Base-by-base conservation (phyloP, 2,329 filamentous ascomycete species). In the Helotiales sp. region DNA sequence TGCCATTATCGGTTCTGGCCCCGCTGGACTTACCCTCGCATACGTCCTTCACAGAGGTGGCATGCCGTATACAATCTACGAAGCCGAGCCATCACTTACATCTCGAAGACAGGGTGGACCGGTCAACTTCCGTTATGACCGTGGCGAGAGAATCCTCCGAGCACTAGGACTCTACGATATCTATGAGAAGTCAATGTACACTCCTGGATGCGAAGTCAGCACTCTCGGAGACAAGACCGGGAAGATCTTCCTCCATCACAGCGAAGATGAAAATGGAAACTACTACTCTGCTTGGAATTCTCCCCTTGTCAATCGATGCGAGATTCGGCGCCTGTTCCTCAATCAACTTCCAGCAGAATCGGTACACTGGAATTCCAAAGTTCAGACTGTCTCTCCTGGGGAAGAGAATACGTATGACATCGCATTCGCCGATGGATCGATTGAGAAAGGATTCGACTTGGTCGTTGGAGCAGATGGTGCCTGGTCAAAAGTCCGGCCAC, bases 391-490 rank as follows among this genome's bases (percentile, higher is more conserved):
- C n/a, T 47, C 61, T 13, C n/a, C 59, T 30, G 66, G 60, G 4
- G 20, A 67, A 28, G 24, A 47, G 47, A n/a, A 60, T 52, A 64
- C 67, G 34, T 70, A 68, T 22, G 67, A 72, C 43, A n/a, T 71
- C n/a, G 37, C 64, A 13, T 70, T 72, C 45, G 24, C 45, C 2
- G 67, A 71, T 24, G 59, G 45, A 3, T 49, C 37, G n/a, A 45
- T 65, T 7, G 68, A 62, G 49, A 50, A 58, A 24, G 67, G 64
- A 0, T 80, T 78, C 60, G 80, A 82, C 63, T 67, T 81, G 1
- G 77, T 80, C 6, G 74, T 81, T 34, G 80, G 81, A 10, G 79
- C 79, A 0, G 79, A 80, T 71, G 81, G 81, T 4, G 79, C 80
- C 1, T 82, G 80, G 79, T 78, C 72, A 17, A 79, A 75, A 64